Evolutionary conservation across 345 rosid genomes (phyloP).

Genomic region (Acer campestre): DNA sequence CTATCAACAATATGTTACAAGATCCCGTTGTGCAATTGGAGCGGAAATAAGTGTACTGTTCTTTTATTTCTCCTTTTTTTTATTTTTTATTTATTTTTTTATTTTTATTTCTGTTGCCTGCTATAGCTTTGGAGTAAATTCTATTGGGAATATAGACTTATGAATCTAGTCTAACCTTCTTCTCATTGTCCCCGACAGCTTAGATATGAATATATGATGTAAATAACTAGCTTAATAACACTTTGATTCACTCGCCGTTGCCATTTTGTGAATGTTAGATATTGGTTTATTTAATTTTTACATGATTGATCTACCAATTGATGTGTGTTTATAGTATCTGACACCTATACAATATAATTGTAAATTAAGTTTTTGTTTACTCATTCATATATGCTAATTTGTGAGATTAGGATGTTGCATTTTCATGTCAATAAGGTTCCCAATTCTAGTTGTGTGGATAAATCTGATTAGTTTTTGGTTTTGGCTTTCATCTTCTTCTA

Average conservation of each 20-base stretch:
- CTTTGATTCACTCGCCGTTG: constrained; percentile 4
- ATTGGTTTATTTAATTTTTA: background rate
- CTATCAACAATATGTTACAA: background rate
- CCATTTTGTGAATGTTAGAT: constrained; percentile 2
- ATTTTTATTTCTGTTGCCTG: background rate
- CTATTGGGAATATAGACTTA: background rate
- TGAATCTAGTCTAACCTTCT: background rate
- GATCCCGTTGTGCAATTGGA: background rate
- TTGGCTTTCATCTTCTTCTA: too few relatives aligned
- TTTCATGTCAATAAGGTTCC: background rate
- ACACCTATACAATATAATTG: background rate
- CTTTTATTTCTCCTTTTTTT: background rate
- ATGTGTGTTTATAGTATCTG: background rate
- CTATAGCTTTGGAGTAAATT: background rate
- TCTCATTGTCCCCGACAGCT: background rate
- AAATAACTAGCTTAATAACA: constrained; percentile 10
- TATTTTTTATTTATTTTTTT: background rate
- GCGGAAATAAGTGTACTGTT: constrained; percentile 8
- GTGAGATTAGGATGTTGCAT: background rate
- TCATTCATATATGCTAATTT: background rate
- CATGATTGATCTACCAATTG: background rate
- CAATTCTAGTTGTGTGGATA: background rate
- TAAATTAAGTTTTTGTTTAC: background rate
- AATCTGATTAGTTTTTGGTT: background rate
- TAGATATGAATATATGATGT: constrained; percentile 16